These are phyloP conservation scores for Neurospora cerealis DNA, from an alignment of 495 filamentous ascomycete genomes.

Conservation along the genomic window DNA sequence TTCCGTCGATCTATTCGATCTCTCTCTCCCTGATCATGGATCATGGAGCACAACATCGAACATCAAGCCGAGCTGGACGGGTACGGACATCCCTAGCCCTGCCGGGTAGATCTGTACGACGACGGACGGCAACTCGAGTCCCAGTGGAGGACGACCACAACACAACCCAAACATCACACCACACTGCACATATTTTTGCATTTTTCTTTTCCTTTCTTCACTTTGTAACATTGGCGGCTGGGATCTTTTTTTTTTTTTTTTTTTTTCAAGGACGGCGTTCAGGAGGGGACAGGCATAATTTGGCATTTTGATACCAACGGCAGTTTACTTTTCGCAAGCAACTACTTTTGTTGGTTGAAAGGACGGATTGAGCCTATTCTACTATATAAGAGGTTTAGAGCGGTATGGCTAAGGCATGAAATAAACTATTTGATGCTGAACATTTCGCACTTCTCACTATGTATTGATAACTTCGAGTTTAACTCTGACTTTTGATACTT, in stretches of 20 bases:
- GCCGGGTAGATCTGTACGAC: too few species aligned
- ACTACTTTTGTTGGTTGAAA: neutral
- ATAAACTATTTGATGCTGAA: too few species aligned
- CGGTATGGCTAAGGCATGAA: too few species aligned
- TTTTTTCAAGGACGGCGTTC: neutral
- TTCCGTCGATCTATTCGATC: neutral
- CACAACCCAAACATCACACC: neutral
- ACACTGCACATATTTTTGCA: neutral
- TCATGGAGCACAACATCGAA: too few species aligned
- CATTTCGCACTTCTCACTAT: too few species aligned
- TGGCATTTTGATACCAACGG: neutral
- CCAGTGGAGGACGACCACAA: neutral
- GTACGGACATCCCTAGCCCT: neutral
- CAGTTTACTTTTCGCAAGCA: neutral
- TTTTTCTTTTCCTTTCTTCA: neutral
- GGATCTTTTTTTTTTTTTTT: neutral
- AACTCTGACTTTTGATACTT: too few species aligned
- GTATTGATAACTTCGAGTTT: too few species aligned
- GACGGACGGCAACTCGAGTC: too few species aligned
- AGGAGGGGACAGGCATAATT: neutral
- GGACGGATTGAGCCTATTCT: neutral
- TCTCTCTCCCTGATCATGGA: neutral
- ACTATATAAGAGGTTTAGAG: too few species aligned
- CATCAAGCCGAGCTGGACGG: neutral
- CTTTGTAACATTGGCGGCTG: neutral